Base-by-base conservation (phyloP, 225 moss, liverwort and hornwort species). In the Antitrichia curtipendula region DNA sequence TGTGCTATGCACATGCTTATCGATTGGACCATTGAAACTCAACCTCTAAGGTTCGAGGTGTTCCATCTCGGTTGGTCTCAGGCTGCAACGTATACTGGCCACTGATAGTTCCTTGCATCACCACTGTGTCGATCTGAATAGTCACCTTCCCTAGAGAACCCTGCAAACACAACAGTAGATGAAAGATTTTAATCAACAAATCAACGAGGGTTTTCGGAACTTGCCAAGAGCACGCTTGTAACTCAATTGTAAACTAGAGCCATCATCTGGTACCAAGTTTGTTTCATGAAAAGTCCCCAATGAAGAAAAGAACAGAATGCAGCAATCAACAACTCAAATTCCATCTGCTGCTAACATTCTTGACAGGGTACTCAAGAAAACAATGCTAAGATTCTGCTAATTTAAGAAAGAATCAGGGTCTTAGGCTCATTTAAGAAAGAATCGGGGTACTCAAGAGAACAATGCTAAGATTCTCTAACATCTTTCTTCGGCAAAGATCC, bases 1-100 rank as follows among this genome's bases (percentile, higher is more conserved):
- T 58, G n/a, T 56, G 50, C 60, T 59, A 24, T 20, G 45, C 88
- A 63, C 53, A 85, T 54, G 49, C 68, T 93, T 93, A 99, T 91
- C 97, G 91, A 82, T 99, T 99, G 52, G 99, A 97, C 99, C 99
- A 99, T 93, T 99, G 99, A 90, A 99, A 97, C 92, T 99, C 99
- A 34, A 99, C 95, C 93, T 99, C 99, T 80, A 99, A 79, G 38
- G 92, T 97, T 87, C 99, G 95, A 82, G 95, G 83, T 45, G 97
- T 95, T 80, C 99, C 99, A 91, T 99, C 99, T 82, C 99, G 93
- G 80, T 99, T 99, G 58, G 95, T 89, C 80, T 99, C 99, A 79
- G 99, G 99, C 91, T 94, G 95, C 78, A 99, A 92, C 43, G 96
- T 95, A 49, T 99, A 99, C 76, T 94, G 95, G 38, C 94, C 96